These are phyloP conservation scores for Sideroxylon spinosum DNA, from an alignment of 179 eudicot species.

Conservation along the genomic window DNA sequence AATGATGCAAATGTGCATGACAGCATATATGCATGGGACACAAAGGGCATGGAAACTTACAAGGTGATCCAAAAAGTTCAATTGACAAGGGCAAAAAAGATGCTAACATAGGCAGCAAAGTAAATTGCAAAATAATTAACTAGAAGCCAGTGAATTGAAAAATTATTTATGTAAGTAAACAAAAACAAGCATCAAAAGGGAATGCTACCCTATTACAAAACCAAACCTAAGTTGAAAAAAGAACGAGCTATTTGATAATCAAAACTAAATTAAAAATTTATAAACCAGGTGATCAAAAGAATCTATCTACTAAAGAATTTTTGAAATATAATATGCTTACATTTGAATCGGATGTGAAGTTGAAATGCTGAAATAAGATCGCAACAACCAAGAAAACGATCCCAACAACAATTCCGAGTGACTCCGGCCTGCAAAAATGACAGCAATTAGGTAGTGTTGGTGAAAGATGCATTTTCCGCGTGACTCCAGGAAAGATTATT, in stretches of 20 bases:
- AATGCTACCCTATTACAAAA: neutral
- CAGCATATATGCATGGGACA: neutral
- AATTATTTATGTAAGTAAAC: neutral
- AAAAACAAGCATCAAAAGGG: neutral
- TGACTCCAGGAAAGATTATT: too few species aligned
- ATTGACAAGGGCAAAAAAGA: neutral
- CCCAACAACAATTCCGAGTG: constrained; percentile 85
- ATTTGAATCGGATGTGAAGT: constrained; percentile 81
- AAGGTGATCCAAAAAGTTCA: neutral
- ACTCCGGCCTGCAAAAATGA: constrained; percentile 72
- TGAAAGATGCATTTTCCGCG: neutral
- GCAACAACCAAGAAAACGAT: constrained; percentile 77
- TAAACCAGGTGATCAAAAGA: neutral
- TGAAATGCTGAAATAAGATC: constrained; percentile 77
- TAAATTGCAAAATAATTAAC: neutral
- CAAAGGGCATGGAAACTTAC: neutral
- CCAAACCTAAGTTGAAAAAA: too few species aligned
- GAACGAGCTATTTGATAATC: neutral
- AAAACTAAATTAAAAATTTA: neutral
- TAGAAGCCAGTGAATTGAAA: neutral
- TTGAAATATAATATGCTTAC: constrained; percentile 39
- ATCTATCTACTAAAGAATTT: neutral
- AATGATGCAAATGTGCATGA: neutral
- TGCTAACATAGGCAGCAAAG: neutral
- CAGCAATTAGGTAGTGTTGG: neutral